A percentile compares a stretch with the other conserved stretches of the same genome.
These are phyloP conservation scores for Saccharomycopsis vini DNA, from an alignment of 805 yeast species.

Conservation along the genomic window DNA sequence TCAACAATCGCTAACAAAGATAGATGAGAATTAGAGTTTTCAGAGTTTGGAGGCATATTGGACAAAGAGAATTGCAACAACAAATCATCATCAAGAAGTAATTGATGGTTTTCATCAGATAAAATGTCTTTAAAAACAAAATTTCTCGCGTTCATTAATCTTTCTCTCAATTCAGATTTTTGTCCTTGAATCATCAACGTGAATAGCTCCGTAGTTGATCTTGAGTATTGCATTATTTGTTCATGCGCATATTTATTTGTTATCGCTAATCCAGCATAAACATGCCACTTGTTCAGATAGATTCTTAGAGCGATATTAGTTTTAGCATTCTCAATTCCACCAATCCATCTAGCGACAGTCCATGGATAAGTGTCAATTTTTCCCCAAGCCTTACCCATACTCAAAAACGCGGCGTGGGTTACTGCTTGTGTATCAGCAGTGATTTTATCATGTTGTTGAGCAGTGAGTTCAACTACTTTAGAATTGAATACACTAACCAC, in stretches of 20 bases:
- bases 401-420: slow-evolving; percentile 92
- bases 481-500: slow-evolving; percentile 69
- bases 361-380: slow-evolving; percentile 80
- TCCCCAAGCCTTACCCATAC: slow-evolving; percentile 97
- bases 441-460: slow-evolving; percentile 85
- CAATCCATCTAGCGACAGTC: slow-evolving; percentile 73
- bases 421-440: slow-evolving; percentile 99
- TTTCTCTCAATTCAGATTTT: slow-evolving; percentile 43
- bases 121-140: slow-evolving; percentile 63
- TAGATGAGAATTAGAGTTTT: slow-evolving; percentile 72
- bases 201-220: slow-evolving; percentile 73
- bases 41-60: slow-evolving; percentile 55
- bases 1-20: slow-evolving; percentile 87
- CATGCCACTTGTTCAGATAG: slow-evolving; percentile 94
- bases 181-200: slow-evolving; percentile 72
- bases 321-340: slow-evolving; percentile 94
- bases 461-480: slow-evolving; percentile 65
- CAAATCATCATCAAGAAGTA: slow-evolving; percentile 68
- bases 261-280: slow-evolving; percentile 94
- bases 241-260: slow-evolving; percentile 91
- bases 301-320: slow-evolving; percentile 88
- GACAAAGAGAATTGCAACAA: slow-evolving; percentile 73
- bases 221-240: slow-evolving; percentile 84
- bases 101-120: slow-evolving; percentile 36
- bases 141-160: slow-evolving; percentile 60